Conservation (phyloP, 1,139 yeast species). For the Geotrichum cucujoidarum region DNA sequence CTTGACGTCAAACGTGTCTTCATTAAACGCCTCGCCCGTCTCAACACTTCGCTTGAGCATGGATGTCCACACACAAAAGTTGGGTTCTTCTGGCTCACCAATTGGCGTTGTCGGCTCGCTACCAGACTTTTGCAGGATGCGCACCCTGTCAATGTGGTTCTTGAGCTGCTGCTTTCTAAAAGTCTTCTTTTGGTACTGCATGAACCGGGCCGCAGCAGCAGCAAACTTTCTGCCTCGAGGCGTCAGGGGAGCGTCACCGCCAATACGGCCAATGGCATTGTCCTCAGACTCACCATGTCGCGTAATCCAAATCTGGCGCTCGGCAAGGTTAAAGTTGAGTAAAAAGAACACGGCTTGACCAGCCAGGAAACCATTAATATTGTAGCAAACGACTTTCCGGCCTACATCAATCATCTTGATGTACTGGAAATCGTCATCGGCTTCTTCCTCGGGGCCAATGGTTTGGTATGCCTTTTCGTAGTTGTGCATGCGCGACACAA, state of each 20-base stretch:
- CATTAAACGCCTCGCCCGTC: constrained; percentile 65
- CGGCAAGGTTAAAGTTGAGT: constrained; percentile 82
- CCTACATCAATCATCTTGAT: constrained; percentile 97
- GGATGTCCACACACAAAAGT: constrained; percentile 90
- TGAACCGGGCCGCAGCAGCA: constrained; percentile 65
- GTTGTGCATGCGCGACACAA: constrained; percentile 72
- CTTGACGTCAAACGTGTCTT: constrained; percentile 64
- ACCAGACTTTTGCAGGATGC: constrained; percentile 29
- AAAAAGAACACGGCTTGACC: constrained; percentile 91
- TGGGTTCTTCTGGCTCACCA: constrained; percentile 50
- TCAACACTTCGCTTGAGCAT: constrained; percentile 75
- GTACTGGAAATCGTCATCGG: constrained; percentile 64
- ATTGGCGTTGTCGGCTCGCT: constrained; percentile 37
- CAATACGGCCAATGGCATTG: constrained; percentile 77
- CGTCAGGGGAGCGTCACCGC: constrained; percentile 87
- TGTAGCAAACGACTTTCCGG: constrained; percentile 83
- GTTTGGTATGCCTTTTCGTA: constrained; percentile 90
- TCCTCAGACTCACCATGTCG: constrained; percentile 91
- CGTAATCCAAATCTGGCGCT: constrained; percentile 91
- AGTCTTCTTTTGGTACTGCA: constrained; percentile 64
- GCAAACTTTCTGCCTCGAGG: constrained; percentile 73
- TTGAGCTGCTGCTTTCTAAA: constrained; percentile 63
- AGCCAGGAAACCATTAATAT: constrained; percentile 86
- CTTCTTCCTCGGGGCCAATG: constrained; percentile 61
- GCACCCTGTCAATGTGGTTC: constrained; percentile 42